Base-by-base conservation (phyloP, 495 filamentous ascomycete species). In the Alectoria sarmentosa region DNA sequence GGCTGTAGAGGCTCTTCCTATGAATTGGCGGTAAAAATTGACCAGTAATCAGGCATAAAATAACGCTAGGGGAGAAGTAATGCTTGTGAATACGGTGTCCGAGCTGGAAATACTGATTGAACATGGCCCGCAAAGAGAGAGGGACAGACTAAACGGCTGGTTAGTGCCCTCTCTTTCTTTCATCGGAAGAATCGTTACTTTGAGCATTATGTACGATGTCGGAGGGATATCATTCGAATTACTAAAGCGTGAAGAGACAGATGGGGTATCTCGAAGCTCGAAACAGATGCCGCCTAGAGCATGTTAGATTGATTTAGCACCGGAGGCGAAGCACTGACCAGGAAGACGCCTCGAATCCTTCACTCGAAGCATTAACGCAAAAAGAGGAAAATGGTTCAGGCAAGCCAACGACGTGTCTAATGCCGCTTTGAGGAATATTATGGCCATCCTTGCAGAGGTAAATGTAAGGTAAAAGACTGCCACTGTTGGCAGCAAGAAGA, bases 381-480 rank as follows among this genome's bases (percentile, higher is more conserved):
- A 99, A 30, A 99, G 83, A 30, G 94, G 94, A 72, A 99, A 99
- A 74, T 99, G 94, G 71, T 99, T 99, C 65, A 99, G 76, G 75
- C 90, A 97, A 48, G 94, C 94, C 65, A 98, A 80, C 67, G 90
- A 81, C 2, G 91, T 96, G 76, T 99, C 94, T 60, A 98, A 84
- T 5, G 82, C 77, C 10, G 92, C 95, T 71, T 97, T 98, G 55
- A 96, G 75, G 34, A 87, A 87, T 60, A 99, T 97, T 69, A 98
- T 97, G 59, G 86, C 86, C 89, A 97, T 96, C 39, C 94, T 85
- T 23, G 94, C 91, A 44, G 88, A 86, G 36, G 94, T 93, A 75
- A 99, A 99, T 36, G 95, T 96, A 46, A 96, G 78, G 72, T 99
- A 99, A 71, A 97, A 99, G 14, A 97, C 95, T 49, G 92, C 81